Evolutionary conservation across 2,329 filamentous ascomycete genomes (phyloP), one percentile per base, ranked within the genome.

Genomic region (Fusarium drepaniforme): DNA sequence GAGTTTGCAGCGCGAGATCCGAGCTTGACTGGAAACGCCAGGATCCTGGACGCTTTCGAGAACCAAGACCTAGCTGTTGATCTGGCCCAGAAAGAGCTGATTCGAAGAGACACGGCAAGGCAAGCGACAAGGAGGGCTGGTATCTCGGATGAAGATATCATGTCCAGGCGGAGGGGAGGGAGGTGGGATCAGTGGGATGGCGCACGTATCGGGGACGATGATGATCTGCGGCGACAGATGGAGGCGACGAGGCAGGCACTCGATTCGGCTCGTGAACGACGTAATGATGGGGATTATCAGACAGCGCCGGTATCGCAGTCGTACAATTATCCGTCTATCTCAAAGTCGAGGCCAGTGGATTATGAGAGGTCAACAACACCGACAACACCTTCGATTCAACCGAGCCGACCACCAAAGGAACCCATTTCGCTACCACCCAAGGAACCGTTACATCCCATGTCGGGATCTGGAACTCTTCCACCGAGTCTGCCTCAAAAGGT

Each of bases 1-100:
- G 82, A 84, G 25, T 87, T 86, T 74, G 88, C 90, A 1, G 85
- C 87, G 3, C 86, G 85, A 49, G 93, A 94, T 70, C 91, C 91
- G 0, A 92, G 89, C 3, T 82, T 94, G 15, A 85, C 86, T 21
- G 89, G 89, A 4, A 87, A 82, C 62, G 86, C 88, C 1, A 89
- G 88, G 74, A 88, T 94, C 1, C 83, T 97, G 16, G 91, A 94
- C 78, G 93, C 93, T 0, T 88, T 88, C 1, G 90, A 95, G 67
- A 88, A 97, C 72, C 89, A 91, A 72, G 92, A 96, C 13, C 84
- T 97, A 56, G 95, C 95, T 0, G 91, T 97, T 8, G 90, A 93
- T 74, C 82, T 97, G 35, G 94, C 94, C 0, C 91, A 92, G 72
- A 89, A 90, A 66, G 94, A 97, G 82, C 89, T 95, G 67, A 86